These are phyloP conservation scores for Athelia sp. DNA, from an alignment of 1,284 basidiomycete genomes.

Conservation along the genomic window DNA sequence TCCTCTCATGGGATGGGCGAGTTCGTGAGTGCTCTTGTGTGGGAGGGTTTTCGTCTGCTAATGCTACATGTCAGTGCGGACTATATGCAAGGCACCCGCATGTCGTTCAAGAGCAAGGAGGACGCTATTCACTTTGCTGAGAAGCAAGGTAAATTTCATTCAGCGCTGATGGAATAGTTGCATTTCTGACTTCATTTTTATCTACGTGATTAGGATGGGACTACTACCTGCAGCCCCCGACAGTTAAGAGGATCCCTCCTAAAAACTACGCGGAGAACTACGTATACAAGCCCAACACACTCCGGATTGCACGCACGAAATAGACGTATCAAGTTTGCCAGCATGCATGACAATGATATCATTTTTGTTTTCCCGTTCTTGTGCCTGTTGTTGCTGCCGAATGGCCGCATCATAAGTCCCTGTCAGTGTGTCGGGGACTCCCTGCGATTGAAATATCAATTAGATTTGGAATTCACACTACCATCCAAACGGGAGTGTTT, in stretches of 20 bases:
- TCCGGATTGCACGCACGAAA: constrained; percentile 91
- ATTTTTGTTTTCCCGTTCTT: not conserved
- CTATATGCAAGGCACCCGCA: constrained; percentile 91
- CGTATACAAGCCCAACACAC: constrained; percentile 75
- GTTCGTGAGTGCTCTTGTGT: constrained; percentile 57
- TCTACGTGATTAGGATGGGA: constrained; percentile 61
- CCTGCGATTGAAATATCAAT: too few relatives aligned
- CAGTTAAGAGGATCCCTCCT: constrained; percentile 73
- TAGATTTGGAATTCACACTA: too few relatives aligned
- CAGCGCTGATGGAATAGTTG: not conserved
- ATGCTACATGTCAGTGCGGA: constrained; percentile 67
- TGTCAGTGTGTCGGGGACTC: too few relatives aligned
- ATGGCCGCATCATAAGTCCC: too few relatives aligned
- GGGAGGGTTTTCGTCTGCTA: constrained; percentile 1
- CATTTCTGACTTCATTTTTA: constrained; percentile 7
- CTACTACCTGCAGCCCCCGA: constrained; percentile 67
- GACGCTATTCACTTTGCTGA: constrained; percentile 93
- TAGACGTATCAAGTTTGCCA: constrained; percentile 35
- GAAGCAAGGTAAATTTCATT: constrained; percentile 67
- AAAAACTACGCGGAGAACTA: constrained; percentile 96
- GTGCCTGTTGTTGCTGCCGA: not conserved
- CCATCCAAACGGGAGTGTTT: too few relatives aligned
- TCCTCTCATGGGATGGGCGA: constrained; percentile 97
- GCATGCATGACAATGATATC: not conserved
- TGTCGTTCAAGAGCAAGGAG: constrained; percentile 87